phyloP scores from a whole-genome alignment of 2,329 filamentous ascomycete species.

The Podosphaera fusca region DNA sequence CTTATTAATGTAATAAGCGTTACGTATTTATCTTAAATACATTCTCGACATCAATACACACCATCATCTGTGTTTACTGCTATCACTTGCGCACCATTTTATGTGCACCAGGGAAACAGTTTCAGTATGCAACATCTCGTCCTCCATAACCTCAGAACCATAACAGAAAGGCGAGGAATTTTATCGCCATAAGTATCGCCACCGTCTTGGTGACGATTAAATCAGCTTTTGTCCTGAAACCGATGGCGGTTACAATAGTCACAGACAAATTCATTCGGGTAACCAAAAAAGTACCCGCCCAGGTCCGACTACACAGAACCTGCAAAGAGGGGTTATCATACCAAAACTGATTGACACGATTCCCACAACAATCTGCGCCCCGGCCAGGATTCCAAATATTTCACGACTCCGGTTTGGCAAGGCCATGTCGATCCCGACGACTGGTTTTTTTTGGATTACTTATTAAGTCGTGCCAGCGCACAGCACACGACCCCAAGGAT shows the following conservation, averaged over 20 bases:
- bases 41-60: no score
- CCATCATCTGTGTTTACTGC: no score
- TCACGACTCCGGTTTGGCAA: no score
- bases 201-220: not conserved
- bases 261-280: not conserved
- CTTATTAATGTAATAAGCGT: no score
- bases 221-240: not conserved
- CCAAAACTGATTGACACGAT: not conserved
- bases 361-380: not conserved
- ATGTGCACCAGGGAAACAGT: not conserved
- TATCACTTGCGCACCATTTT: no score
- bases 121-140: not conserved
- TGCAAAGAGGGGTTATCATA: not conserved
- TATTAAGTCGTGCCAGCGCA: no score
- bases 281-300: no score
- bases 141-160: not conserved
- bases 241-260: not conserved
- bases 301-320: not conserved
- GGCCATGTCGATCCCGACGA: no score
- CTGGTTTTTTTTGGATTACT: no score
- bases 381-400: no score
- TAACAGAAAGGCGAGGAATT: not conserved
- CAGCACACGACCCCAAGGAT: no score
- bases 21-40: no score
- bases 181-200: not conserved